Evolutionary conservation across 306 rosid genomes (phyloP), one percentile per base, ranked within the genome.

Genomic region (Prunus mira): DNA sequence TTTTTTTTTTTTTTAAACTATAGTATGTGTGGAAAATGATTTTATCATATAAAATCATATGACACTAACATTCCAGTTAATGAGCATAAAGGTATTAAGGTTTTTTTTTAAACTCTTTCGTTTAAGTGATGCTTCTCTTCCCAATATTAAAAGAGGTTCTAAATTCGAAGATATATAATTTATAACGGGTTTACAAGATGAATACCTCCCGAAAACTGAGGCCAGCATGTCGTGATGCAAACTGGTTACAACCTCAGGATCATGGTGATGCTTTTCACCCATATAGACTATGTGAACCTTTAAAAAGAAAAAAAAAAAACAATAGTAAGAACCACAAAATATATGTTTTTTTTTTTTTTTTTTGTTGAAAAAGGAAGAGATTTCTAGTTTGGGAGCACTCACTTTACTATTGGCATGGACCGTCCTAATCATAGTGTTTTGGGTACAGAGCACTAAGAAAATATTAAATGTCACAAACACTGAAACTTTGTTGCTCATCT

Each of bases 201-300:
- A 56, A 41, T 79, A 79, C 88, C 82, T 82, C 75, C 86, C 83
- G 10, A 87, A 66, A 50, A 83, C 83, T 41, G 81, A 65, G 32
- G 76, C 67, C 11, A 84, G 88, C 66, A 83, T 71, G 56, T 81
- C 78, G 18, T 73, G 84, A 73, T 87, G 88, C 54, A 75, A 52
- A 54, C 72, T 78, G 49, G 58, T 50, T 65, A 79, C 81, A 34
- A 78, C 74, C 77, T 76, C 74, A 13, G 76, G 79, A 74, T 84
- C 82, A 30, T 71, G 74, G 34, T 82, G 77, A 12, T 69, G 86
- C 47, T 57, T 79, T 60, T 70, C 52, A 22, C 86, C 84, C 87
- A 84, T 57, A 63, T 84, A 73, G 67, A 84, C 78, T 17, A 87
- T 79, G 78, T 87, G 76, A 71, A 87, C 78, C 90, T 84, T 32